Base-by-base conservation (phyloP, 805 yeast genomes). In the Metahyphopichia silvanorum region DNA sequence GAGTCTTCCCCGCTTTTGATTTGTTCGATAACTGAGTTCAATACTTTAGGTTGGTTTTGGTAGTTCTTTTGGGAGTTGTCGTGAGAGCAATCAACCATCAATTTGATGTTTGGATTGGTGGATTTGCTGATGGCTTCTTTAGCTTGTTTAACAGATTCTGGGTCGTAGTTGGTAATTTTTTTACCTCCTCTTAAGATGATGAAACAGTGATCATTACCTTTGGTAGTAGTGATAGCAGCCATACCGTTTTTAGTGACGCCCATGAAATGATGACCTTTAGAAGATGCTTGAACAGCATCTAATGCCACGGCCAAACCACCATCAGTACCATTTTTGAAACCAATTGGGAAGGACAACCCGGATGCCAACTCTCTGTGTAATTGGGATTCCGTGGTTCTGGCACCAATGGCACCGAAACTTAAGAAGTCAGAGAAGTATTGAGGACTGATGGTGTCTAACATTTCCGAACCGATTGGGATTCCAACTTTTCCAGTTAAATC, bases 251-350 rank as follows among this genome's bases (percentile, higher is more conserved):
- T 91, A 40, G 98, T 93, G 54, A 93, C 97, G 46, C 95, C 93
- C 83, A 91, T 76, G 72, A 91, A 91, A 65, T 89, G 97, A 58
- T 91, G 98, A 29, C 94, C 77, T 55, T 82, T 82, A 24, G 91
- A 72, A 27, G 98, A 95, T 29, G 98, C 93, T 59, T 81, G 76
- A 48, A 86, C 84, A 25, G 98, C 98, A 59, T 89, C 98, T 31
- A 93, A 70, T 9, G 98, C 96, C 41, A 91, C 97, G 38, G 79
- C 83, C 41, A 91, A 69, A 31, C 93, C 74, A 56, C 98, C 98
- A 60, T 91, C 98, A 25, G 98, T 91, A 63, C 98, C 98, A 60
- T 91, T 91, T 69, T 91, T 91, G 83, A 91, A 91, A 31, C 98
- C 98, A 37, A 91, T 80, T 38, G 98, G 98, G 91, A 91, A 91